A percentile compares a stretch with the other conserved stretches of the same genome.
These are phyloP conservation scores for Verticillium albo-atrum DNA, from an alignment of 2,329 filamentous ascomycete genomes.

Conservation along the genomic window DNA sequence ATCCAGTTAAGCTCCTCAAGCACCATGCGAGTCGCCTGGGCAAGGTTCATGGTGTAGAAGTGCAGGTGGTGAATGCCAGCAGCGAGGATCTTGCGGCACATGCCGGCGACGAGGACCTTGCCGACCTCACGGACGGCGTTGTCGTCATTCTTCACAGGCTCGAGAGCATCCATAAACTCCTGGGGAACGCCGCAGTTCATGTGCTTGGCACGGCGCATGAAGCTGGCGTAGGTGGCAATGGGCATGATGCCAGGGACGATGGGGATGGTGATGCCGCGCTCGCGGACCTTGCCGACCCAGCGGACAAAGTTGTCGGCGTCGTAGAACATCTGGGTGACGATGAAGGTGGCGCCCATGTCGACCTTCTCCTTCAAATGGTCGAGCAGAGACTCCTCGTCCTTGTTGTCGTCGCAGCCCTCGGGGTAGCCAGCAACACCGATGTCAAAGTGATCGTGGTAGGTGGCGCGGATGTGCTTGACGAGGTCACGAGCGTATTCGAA, in stretches of 20 bases:
- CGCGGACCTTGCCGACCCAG: conserved; percentile 85
- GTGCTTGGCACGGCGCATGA: conserved; percentile 84
- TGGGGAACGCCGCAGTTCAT: conserved; percentile 82
- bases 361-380: conserved; percentile 93
- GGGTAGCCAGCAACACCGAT: conserved; percentile 97
- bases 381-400: conserved; percentile 77
- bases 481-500: conserved; percentile 93
- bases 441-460: conserved; percentile 75
- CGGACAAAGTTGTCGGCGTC: conserved; percentile 91
- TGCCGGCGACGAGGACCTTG: conserved; percentile 77
- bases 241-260: conserved; percentile 84
- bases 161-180: conserved; percentile 74
- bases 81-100: conserved; percentile 82
- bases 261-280: conserved; percentile 75
- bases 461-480: conserved; percentile 74
- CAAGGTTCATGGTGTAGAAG: conserved; percentile 99
- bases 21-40: conserved; percentile 89
- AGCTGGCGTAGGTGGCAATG: conserved; percentile 92
- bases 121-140: conserved; percentile 86
- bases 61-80: conserved; percentile 85
- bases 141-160: conserved; percentile 96
- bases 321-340: conserved; percentile 99
- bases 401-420: conserved; percentile 91
- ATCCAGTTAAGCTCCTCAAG: conserved; percentile 83
- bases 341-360: conserved; percentile 86